phyloP scores from a whole-genome alignment of 1,284 basidiomycete genomes.

The Gastroboletus turbinatus region DNA sequence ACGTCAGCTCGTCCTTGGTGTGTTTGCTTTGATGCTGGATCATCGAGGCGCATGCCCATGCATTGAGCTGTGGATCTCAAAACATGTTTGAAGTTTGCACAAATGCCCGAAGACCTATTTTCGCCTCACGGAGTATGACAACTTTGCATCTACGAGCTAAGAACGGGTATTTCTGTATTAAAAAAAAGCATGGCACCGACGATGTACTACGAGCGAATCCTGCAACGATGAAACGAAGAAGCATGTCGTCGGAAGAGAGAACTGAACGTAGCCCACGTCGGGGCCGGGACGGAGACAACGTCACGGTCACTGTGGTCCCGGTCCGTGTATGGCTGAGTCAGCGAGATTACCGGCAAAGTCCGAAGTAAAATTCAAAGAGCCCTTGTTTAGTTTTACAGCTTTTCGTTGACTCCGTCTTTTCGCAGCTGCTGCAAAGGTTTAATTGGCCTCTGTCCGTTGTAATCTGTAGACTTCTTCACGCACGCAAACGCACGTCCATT shows the following conservation, averaged over 20 bases:
- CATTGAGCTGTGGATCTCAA: neutral
- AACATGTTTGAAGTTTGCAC: neutral
- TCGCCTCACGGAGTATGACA: neutral
- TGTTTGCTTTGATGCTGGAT: neutral
- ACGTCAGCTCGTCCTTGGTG: neutral
- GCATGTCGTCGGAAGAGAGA: neutral
- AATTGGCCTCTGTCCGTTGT: conserved; percentile 33
- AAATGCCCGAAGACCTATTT: neutral
- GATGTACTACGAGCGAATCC: neutral
- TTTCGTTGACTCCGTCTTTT: conserved; percentile 24
- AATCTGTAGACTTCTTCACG: conserved; percentile 40
- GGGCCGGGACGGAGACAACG: neutral
- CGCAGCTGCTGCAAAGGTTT: conserved; percentile 30
- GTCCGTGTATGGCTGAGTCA: conserved; percentile 27
- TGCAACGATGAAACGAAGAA: neutral
- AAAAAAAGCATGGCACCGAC: neutral
- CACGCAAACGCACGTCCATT: conserved; percentile 33
- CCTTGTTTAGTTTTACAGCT: conserved; percentile 17
- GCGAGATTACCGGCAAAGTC: conserved; percentile 27
- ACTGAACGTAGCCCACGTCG: no score
- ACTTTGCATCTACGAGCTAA: no score
- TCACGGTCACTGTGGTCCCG: neutral
- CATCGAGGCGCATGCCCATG: neutral
- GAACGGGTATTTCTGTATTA: neutral
- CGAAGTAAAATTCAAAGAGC: conserved; percentile 30